phyloP scores from a whole-genome alignment of 495 filamentous ascomycete genomes.

The Chaetomium cochliodes region DNA sequence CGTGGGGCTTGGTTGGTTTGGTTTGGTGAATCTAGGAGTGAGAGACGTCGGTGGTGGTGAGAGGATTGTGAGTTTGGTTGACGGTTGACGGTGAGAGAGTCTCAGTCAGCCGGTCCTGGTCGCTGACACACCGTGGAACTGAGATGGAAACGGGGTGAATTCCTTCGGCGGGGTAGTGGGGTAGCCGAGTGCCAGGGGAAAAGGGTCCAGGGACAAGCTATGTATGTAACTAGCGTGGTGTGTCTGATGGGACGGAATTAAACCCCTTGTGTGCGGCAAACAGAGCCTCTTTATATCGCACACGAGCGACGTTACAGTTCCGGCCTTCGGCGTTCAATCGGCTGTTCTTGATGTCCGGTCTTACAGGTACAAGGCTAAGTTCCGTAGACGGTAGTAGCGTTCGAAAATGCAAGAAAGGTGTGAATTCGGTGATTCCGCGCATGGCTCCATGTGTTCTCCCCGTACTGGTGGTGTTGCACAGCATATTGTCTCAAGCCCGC shows the following conservation, averaged over 20 bases:
- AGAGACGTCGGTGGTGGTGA: not conserved
- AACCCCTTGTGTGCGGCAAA: not conserved
- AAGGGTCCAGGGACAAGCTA: constrained; percentile 13
- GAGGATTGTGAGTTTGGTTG: not conserved
- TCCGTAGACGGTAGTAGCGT: not conserved
- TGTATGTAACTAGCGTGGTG: constrained; percentile 1
- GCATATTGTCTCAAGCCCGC: not conserved
- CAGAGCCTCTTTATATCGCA: not conserved
- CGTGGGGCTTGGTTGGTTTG: too few species aligned
- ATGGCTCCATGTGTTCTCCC: not conserved
- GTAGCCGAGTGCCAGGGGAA: constrained; percentile 4
- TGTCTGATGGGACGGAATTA: constrained; percentile 2
- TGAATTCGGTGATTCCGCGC: not conserved
- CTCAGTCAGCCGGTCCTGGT: not conserved
- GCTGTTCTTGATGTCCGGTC: not conserved
- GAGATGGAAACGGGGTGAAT: constrained; percentile 18
- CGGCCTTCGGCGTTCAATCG: not conserved
- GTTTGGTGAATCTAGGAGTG: too few species aligned
- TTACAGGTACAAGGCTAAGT: not conserved
- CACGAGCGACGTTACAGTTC: too few species aligned
- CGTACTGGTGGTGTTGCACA: not conserved
- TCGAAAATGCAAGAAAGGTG: not conserved
- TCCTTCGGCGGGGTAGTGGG: constrained; percentile 19
- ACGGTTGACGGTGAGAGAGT: not conserved
- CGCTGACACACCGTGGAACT: constrained; percentile 8